Evolutionary conservation across 495 filamentous ascomycete species (phyloP).

Genomic region (Penicillium bovifimosum): DNA sequence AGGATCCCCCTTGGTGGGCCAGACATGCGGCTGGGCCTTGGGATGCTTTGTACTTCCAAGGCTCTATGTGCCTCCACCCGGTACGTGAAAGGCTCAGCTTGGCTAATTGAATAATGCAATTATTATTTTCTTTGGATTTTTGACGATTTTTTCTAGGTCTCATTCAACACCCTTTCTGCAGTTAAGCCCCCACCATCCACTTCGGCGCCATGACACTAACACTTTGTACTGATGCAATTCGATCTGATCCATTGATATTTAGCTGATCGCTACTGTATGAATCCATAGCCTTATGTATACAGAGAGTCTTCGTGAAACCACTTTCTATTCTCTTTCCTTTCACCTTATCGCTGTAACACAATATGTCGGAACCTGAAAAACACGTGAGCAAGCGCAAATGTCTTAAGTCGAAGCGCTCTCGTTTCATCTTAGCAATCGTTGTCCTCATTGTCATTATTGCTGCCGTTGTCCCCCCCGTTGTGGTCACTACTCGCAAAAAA

Average conservation of each 20-base stretch:
- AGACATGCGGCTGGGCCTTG: constrained; percentile 18
- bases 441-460: constrained; percentile 30
- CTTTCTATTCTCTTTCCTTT: constrained; percentile 14
- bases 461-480: constrained; percentile 31
- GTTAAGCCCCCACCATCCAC: constrained; percentile 14
- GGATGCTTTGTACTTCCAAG: constrained; percentile 8
- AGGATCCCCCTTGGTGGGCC: constrained; percentile 22
- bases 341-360: constrained; percentile 6
- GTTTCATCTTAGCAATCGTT: constrained; percentile 21
- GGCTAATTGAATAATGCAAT: constrained; percentile 6
- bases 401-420: constrained; percentile 28
- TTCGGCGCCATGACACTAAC: constrained; percentile 4
- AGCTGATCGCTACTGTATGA: neutral
- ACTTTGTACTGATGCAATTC: constrained; percentile 1
- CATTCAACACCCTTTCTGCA: constrained; percentile 18
- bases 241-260: neutral
- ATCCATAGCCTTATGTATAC: constrained; percentile 4
- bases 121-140: neutral
- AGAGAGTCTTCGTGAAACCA: constrained; percentile 13
- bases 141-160: constrained; percentile 16
- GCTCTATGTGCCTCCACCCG: constrained; percentile 13
- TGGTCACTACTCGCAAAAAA: constrained; percentile 31
- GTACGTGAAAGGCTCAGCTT: constrained; percentile 12
- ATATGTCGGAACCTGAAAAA: constrained; percentile 26
- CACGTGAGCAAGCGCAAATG: constrained; percentile 36